A percentile compares a stretch with the other conserved stretches of the same genome.
phyloP scores from a whole-genome alignment of 306 rosid species.

The Echinosophora koreensis region DNA sequence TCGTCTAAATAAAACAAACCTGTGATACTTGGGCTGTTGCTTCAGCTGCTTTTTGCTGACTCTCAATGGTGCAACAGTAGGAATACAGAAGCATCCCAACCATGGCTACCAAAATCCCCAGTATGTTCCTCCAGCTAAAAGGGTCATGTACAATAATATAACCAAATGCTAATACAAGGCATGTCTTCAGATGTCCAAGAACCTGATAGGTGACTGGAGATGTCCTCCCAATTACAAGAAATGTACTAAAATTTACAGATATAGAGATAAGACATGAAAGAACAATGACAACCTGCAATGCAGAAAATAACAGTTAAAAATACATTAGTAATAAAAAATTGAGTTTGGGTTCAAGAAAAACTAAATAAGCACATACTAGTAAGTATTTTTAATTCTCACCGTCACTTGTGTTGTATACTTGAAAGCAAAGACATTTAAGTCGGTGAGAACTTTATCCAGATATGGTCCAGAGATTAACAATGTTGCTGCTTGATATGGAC shows the following conservation, averaged over 20 bases:
- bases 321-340: neutral
- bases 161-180: constrained; percentile 90
- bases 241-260: constrained; percentile 92
- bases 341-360: neutral
- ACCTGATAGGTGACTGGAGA: constrained; percentile 97
- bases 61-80: constrained; percentile 68
- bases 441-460: constrained; percentile 79
- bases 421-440: constrained; percentile 82
- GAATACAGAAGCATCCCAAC: constrained; percentile 90
- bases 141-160: constrained; percentile 86
- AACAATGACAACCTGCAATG: constrained; percentile 70
- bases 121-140: constrained; percentile 81
- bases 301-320: constrained; percentile 28
- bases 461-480: constrained; percentile 83
- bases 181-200: constrained; percentile 95
- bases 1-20: constrained; percentile 54
- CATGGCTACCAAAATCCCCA: constrained; percentile 85
- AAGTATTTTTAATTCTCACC: constrained; percentile 59
- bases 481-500: constrained; percentile 87
- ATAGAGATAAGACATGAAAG: constrained; percentile 90
- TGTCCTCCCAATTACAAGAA: constrained; percentile 94
- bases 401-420: constrained; percentile 80
- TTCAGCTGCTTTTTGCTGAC: constrained; percentile 76
- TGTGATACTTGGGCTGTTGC: constrained; percentile 51
- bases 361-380: neutral